Base-by-base conservation (phyloP, 1,139 yeast genomes). In the Scheffersomyces insectosa region DNA sequence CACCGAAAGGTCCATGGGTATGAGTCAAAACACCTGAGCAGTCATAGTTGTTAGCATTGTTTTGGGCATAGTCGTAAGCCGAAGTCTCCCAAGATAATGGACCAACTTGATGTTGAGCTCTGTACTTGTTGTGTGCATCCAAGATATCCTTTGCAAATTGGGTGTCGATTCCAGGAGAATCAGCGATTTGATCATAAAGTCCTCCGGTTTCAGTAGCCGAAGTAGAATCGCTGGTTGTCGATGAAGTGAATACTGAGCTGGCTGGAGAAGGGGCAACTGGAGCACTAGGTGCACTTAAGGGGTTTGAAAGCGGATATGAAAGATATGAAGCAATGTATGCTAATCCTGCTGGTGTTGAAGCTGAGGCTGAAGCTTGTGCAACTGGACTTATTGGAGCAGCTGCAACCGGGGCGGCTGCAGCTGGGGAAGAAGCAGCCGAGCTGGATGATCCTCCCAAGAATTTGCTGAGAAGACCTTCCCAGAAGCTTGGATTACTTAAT, bases 21-120 rank as follows among this genome's bases (percentile, higher is more conserved):
- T 60, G 65, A 7, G 60, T 57, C 48, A 60, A 52, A 3, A 49
- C 49, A 8, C 63, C 63, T 3, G 61, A 56, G 38, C 65, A 60
- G 42, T 57, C 62, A 49, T 59, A 59, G 41, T 47, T 52, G 46
- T 54, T 48, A 12, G 65, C 65, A 35, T 56, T 54, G 44, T 55
- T 53, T 36, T 55, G 47, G 15, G 65, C 65, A 40, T 57, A 60
- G 31, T 48, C 41, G 54, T 55, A 57, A 3, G 63, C 53, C 9
- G 44, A 50, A 11, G 42, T 36, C 29, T 53, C 54, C 65, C 65
- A 60, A 2, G 60, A 38, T 38, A 60, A 55, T 1, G 53, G 48
- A 6, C 47, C 53, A n/a, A 52, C 59, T 10, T 56, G 55, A 37
- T 60, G 65, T 9, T 40, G 39, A 6, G 59, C 60, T 40, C 65